Evolutionary conservation across 805 yeast genomes (phyloP), one percentile per base, ranked within the genome.

Genomic region (Suhomyces faveliae): DNA sequence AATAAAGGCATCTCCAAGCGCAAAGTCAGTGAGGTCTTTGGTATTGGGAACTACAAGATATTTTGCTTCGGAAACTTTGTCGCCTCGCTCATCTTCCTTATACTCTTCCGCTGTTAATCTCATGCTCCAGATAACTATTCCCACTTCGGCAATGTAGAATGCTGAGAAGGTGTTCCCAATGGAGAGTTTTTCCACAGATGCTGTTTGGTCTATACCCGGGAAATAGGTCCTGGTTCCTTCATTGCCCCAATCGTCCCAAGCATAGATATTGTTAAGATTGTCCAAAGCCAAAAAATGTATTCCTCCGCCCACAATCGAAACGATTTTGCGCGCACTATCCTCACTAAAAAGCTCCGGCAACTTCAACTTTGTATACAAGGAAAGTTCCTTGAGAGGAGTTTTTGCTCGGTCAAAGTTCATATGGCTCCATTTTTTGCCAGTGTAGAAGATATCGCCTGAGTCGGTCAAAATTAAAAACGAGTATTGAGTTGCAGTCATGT

Each of bases 161-260:
- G 79, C 78, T 44, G 80, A 77, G 12, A 76, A 62, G 49, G 78
- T 75, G 92, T 92, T 86, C 0, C 92, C 94, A 13, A 88, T 84
- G 10, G 73, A 71, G 8, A 82, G 74, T 52, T 76, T 78, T 9
- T 78, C 71, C 9, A 71, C 70, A 24, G 65, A 59, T 0, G 56
- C 52, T 3, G 51, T 40, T 40, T 47, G 37, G 29, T 51, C 50
- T 7, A 63, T 35, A 7, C 65, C 65, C 0, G 67, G 63, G 49
- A 83, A 78, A 4, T 46, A 57, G 25, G 83, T 51, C 43, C 56
- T 57, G 4, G 80, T 71, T 0, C 85, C 89, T 43, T 57, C 59
- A 8, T 54, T 51, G 9, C 51, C 46, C 1, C 35, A 27, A 30
- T 55, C 58, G 2, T 85, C 90, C 91, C 91, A 85, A 1, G 81